Percentiles rank a stretch among this genome's conserved stretches.
These are phyloP conservation scores for Panaeolus cyanescens DNA, from an alignment of 768 basidiomycete species.

Conservation along the genomic window DNA sequence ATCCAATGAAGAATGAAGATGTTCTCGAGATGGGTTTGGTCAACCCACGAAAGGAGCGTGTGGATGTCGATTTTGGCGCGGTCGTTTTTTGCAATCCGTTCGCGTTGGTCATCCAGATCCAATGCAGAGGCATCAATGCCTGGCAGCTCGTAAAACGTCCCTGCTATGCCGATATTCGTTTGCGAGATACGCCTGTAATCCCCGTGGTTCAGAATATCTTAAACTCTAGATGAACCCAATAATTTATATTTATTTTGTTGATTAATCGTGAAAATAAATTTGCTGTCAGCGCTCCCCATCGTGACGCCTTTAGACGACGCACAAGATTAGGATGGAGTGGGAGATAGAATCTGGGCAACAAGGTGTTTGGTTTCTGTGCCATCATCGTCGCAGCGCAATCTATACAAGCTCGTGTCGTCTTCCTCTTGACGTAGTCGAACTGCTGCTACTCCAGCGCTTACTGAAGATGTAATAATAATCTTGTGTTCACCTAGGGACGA, in stretches of 20 bases:
- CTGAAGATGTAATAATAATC: constrained; percentile 41
- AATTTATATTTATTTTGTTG: background rate
- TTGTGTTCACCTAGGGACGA: constrained; percentile 62
- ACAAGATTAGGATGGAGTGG: background rate
- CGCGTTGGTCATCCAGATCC: too few species aligned
- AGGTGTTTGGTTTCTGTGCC: constrained; percentile 27
- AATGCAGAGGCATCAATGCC: too few species aligned
- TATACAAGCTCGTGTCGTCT: constrained; percentile 75
- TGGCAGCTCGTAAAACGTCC: too few species aligned
- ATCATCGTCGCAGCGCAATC: constrained; percentile 54
- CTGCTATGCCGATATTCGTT: too few species aligned
- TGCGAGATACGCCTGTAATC: too few species aligned
- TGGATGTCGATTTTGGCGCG: too few species aligned
- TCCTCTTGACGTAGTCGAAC: constrained; percentile 64
- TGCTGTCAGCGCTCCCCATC: too few species aligned
- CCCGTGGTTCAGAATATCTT: constrained; percentile 17
- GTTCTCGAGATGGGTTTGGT: constrained; percentile 25
- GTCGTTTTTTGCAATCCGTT: too few species aligned
- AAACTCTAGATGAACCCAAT: background rate
- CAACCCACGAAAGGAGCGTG: too few species aligned
- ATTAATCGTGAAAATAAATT: too few species aligned
- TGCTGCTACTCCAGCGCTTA: constrained; percentile 28
- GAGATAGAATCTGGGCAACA: background rate
- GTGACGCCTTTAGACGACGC: background rate
- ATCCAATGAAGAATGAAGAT: constrained; percentile 31